Evolutionary conservation across 1,284 basidiomycete species (phyloP).

Genomic region (Moesziomyces globuligerus): DNA sequence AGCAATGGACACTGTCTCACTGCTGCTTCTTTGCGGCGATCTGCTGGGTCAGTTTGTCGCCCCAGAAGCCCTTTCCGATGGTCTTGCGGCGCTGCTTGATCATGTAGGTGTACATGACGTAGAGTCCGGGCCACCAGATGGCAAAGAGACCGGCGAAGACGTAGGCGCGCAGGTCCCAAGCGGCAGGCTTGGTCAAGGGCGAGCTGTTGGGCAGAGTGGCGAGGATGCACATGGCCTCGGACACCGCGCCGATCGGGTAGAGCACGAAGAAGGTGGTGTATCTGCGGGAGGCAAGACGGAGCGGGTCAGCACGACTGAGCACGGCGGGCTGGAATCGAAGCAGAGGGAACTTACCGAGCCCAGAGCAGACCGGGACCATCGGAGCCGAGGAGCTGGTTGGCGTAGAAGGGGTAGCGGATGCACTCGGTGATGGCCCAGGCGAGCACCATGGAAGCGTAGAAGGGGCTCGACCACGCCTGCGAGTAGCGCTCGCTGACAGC

Average conservation of each 20-base stretch:
- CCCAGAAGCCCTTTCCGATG: slow-evolving; percentile 71
- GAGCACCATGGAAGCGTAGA: slow-evolving; percentile 90
- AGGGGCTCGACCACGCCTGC: slow-evolving; percentile 72
- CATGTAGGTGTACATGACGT: slow-evolving; percentile 90
- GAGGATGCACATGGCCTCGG: slow-evolving; percentile 86
- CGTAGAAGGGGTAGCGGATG: slow-evolving; percentile 91
- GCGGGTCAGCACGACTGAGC: background rate
- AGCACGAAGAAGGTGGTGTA: slow-evolving; percentile 93
- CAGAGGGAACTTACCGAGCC: slow-evolving; percentile 67
- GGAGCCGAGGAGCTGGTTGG: slow-evolving; percentile 72
- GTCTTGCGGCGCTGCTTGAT: slow-evolving; percentile 82
- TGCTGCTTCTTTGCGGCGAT: slow-evolving; percentile 60
- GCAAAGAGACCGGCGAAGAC: slow-evolving; percentile 76
- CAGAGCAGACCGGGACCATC: slow-evolving; percentile 57
- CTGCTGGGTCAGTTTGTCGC: slow-evolving; percentile 43
- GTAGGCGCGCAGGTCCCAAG: slow-evolving; percentile 51
- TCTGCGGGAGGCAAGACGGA: slow-evolving; percentile 64
- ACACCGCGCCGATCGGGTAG: slow-evolving; percentile 89
- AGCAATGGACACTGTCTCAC: background rate
- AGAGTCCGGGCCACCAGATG: slow-evolving; percentile 92
- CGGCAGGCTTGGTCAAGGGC: slow-evolving; percentile 36
- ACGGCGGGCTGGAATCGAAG: background rate
- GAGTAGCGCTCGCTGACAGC: slow-evolving; percentile 67
- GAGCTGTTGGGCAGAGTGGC: slow-evolving; percentile 75
- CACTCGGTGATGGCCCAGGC: slow-evolving; percentile 94